These are phyloP conservation scores for Penicillium turbatum DNA, from an alignment of 495 filamentous ascomycete genomes.

Conservation along the genomic window DNA sequence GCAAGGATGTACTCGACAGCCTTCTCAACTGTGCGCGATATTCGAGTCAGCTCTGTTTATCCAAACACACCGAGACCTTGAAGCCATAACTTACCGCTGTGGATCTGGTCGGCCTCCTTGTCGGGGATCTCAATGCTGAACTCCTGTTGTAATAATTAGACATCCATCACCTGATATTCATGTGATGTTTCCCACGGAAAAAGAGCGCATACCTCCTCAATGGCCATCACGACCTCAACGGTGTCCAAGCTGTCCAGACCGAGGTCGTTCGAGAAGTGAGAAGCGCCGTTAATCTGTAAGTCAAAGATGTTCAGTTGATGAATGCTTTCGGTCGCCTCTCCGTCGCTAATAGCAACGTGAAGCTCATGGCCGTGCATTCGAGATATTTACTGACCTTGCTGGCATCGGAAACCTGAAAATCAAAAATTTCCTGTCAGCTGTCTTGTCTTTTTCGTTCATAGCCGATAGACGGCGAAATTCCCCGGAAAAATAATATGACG, in stretches of 20 bases:
- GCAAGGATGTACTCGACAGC: constrained; percentile 92
- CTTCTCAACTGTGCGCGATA: constrained; percentile 68
- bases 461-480: constrained; percentile 11
- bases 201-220: constrained; percentile 79
- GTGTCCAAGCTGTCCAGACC: constrained; percentile 96
- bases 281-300: constrained; percentile 65
- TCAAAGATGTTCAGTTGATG: constrained; percentile 14
- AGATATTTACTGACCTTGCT: constrained; percentile 57
- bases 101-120: constrained; percentile 95
- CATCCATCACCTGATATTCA: constrained; percentile 7
- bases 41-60: constrained; percentile 12
- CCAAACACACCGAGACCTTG: not conserved
- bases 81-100: constrained; percentile 72
- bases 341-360: constrained; percentile 4
- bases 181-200: constrained; percentile 15
- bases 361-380: constrained; percentile 9
- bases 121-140: constrained; percentile 99
- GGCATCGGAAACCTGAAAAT: constrained; percentile 63
- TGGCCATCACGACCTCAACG: constrained; percentile 99
- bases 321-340: constrained; percentile 1
- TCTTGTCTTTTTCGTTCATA: constrained; percentile 13
- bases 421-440: constrained; percentile 3
- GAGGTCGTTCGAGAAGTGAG: constrained; percentile 94
- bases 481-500: constrained; percentile 26
- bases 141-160: constrained; percentile 58